Evolutionary conservation across 768 basidiomycete genomes (phyloP).

Genomic region (Chlorophyllum brunneum): DNA sequence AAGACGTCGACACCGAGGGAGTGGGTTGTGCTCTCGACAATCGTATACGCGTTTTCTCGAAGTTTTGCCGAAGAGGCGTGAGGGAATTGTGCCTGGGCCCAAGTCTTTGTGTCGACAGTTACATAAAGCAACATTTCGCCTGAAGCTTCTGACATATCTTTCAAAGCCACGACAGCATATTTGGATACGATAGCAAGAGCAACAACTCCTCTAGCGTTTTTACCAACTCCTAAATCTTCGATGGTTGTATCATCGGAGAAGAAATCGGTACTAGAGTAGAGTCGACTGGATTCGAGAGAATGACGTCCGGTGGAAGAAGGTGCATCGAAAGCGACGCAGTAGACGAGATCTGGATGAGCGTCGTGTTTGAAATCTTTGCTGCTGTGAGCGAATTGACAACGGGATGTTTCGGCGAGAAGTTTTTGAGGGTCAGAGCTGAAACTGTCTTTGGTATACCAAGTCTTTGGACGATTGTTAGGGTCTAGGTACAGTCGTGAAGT

Average conservation of each 20-base stretch:
- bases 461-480: constrained; percentile 39
- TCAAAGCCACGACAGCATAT: constrained; percentile 87
- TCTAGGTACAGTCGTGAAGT: constrained; percentile 6
- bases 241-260: constrained; percentile 61
- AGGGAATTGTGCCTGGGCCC: constrained; percentile 91
- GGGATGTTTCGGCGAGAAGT: constrained; percentile 67
- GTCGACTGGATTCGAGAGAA: constrained; percentile 56
- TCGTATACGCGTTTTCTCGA: constrained; percentile 91
- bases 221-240: constrained; percentile 85
- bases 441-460: constrained; percentile 83
- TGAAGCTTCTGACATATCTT: constrained; percentile 52
- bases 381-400: constrained; percentile 89
- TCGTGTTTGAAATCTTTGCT: constrained; percentile 78
- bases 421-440: constrained; percentile 59
- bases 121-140: constrained; percentile 87
- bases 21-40: constrained; percentile 91
- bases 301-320: constrained; percentile 43
- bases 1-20: constrained; percentile 95
- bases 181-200: constrained; percentile 92
- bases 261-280: constrained; percentile 85
- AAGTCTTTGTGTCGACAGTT: constrained; percentile 73
- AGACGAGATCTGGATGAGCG: constrained; percentile 72
- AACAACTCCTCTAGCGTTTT: constrained; percentile 83
- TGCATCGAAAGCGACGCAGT: constrained; percentile 85
- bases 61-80: constrained; percentile 78